Base-by-base conservation (phyloP, 2,329 filamentous ascomycete species). In the Paracoccidioides lutzii region DNA sequence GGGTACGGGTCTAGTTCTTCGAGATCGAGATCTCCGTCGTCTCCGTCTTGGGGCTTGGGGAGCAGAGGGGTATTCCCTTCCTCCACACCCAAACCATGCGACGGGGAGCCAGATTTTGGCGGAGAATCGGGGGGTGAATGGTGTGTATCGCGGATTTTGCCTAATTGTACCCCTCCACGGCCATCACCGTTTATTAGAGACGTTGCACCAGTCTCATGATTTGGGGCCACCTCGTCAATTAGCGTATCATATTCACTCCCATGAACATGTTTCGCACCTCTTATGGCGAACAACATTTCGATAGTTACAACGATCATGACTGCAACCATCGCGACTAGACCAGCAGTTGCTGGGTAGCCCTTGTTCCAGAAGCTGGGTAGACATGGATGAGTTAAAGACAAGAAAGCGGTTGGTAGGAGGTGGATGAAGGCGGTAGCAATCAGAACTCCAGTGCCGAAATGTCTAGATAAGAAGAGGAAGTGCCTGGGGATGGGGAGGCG, bases 281-380 rank as follows among this genome's bases (percentile, higher is more conserved):
- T 78, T 54, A 84, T 86, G 0, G 89, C 90, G 62, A 97, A 84
- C 68, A 90, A 89, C 73, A 93, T 95, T 70, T 97, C 91, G 53
- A 96, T 79, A 2, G 82, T 81, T 5, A 95, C 88, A 3, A 96
- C 90, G 3, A 87, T 74, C 57, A 95, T 77, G n/a, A 88, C 87
- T 9, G 87, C 83, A 8, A 83, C 70, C 87, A 95, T 91, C 55
- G 88, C 86, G 49, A 95, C 81, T 50, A 93, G 77, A 2, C 90
- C 89, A 0, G 88, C 83, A 67, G 94, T 84, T 5, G 88, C 87
- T 49, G 78, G 81, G 68, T 93, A 95, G n/a, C 81, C 80, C 59
- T 85, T 66, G 67, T 81, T 91, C 80, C 90, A 95, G 66, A 90
- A 85, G 56, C 79, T 75, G 7, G 89, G 87, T 0, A 95, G 81